phyloP scores from a whole-genome alignment of 768 basidiomycete species.

The Xerocomellus intermedius region DNA sequence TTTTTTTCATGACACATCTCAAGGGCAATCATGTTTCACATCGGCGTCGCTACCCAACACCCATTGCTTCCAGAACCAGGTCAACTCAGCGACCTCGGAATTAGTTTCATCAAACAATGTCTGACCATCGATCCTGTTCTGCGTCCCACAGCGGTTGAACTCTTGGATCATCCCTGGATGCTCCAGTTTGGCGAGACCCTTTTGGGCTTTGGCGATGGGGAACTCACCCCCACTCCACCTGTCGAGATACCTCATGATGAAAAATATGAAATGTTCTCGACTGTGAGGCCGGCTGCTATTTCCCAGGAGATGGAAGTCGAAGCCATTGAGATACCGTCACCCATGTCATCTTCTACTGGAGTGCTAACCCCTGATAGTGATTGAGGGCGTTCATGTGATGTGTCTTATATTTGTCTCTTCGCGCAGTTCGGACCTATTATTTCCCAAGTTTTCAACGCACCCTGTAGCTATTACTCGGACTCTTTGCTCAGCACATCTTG shows the following conservation, averaged over 20 bases:
- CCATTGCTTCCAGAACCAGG: conserved; percentile 91
- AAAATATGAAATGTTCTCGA: conserved; percentile 48
- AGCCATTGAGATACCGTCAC: conserved; percentile 49
- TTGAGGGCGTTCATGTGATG: conserved; percentile 4
- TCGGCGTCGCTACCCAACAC: conserved; percentile 94
- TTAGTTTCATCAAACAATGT: conserved; percentile 92
- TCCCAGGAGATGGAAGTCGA: conserved; percentile 63
- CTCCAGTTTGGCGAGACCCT: conserved; percentile 74
- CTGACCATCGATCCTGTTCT: conserved; percentile 81
- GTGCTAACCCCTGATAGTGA: conserved; percentile 31
- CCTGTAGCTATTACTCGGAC: conserved; percentile 17
- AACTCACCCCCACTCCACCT: conserved; percentile 50
- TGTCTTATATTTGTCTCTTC: not conserved
- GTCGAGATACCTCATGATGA: conserved; percentile 46
- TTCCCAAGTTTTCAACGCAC: conserved; percentile 3
- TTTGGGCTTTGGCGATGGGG: conserved; percentile 63
- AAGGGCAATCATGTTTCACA: conserved; percentile 99
- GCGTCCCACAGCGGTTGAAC: conserved; percentile 81
- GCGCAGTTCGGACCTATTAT: not conserved
- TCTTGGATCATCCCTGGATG: conserved; percentile 91
- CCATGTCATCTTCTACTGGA: conserved; percentile 44
- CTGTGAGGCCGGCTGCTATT: conserved; percentile 55
- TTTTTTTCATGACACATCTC: conserved; percentile 2
- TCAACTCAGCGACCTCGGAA: conserved; percentile 85
- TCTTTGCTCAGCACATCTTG: not conserved